These are phyloP conservation scores for Boletus bicolor DNA, from an alignment of 768 basidiomycete genomes.

Conservation along the genomic window DNA sequence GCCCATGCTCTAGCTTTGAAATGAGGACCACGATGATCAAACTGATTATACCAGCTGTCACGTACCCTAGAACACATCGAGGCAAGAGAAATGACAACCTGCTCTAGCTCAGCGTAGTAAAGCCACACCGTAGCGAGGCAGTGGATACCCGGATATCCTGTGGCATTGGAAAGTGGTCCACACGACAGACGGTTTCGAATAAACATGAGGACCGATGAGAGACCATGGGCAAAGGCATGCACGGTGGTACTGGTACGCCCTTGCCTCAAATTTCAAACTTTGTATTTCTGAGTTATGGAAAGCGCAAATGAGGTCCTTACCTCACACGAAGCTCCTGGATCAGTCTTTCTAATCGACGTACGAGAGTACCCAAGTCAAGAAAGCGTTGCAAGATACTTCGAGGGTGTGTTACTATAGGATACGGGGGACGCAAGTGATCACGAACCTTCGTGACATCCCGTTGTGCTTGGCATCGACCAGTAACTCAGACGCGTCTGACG, in stretches of 20 bases:
- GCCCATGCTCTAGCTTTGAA: conserved; percentile 27
- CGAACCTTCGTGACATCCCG: conserved; percentile 54
- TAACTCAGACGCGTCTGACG: conserved; percentile 35
- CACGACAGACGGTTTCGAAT: conserved; percentile 45
- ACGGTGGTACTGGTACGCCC: conserved; percentile 50
- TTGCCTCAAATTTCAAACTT: conserved; percentile 33
- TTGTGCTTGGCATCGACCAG: conserved; percentile 58
- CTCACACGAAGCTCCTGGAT: conserved; percentile 44
- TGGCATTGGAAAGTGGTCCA: conserved; percentile 36
- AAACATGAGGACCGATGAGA: conserved; percentile 52
- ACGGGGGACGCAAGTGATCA: conserved; percentile 1
- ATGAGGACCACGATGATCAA: conserved; percentile 1
- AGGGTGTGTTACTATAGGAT: not conserved
- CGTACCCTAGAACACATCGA: conserved; percentile 59
- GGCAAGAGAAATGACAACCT: conserved; percentile 50
- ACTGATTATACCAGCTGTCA: not conserved
- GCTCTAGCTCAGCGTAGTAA: conserved; percentile 49
- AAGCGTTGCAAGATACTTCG: conserved; percentile 60
- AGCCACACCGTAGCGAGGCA: conserved; percentile 46
- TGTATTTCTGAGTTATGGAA: conserved; percentile 2
- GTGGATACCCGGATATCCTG: conserved; percentile 14
- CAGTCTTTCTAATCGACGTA: conserved; percentile 64
- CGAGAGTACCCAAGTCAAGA: conserved; percentile 60
- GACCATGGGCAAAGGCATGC: conserved; percentile 64
- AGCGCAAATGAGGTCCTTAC: conserved; percentile 34